Evolutionary conservation across 2,329 filamentous ascomycete species (phyloP), one percentile per base, ranked within the genome.

Genomic region (Botryotinia globosa): DNA sequence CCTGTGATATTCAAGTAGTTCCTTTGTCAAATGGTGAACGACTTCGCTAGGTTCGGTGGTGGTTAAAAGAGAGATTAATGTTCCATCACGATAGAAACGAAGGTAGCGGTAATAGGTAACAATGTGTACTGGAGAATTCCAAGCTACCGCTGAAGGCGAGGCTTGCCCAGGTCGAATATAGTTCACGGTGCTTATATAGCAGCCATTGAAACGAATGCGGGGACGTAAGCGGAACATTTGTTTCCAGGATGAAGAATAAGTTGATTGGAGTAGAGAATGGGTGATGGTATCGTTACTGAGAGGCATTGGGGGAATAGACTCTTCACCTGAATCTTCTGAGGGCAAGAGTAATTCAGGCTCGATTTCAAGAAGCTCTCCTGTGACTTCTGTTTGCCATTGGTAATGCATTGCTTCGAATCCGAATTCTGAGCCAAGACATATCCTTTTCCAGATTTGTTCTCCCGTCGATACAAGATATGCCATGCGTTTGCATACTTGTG

Each of bases 61-160:
- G 0, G 92, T 93, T 51, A 97, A 87, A 2, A 99, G 86, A 71
- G 90, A 93, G 73, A 98, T 90, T 75, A 88, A 89, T 1, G 92
- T 91, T 42, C 96, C 96, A 81, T 98, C 93, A 37, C 94, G 92
- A 84, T 96, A 96, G 84, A 99, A 96, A 70, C 96, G 92, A 5
- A 99, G 88, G 83, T 98, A 99, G 73, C 96, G 93, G 84, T 97
- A 99, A 83, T 98, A 99, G 0, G 96, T 99, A 66, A 99, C 94
- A 73, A 98, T 97, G 81, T 97, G 94, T 51, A 98, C 91, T 14
- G 94, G 94, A 37, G 88, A 91, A 63, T 85, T 85, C 93, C 94
- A 97, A 1, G 92, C 91, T 29, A 91, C 83, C 71, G 90, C 90
- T 75, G 90, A 91, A 32, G 88, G 87, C 4, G 89, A 90, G 18